phyloP scores from a whole-genome alignment of 1,284 basidiomycete species.

The Coriolopsis trogii region DNA sequence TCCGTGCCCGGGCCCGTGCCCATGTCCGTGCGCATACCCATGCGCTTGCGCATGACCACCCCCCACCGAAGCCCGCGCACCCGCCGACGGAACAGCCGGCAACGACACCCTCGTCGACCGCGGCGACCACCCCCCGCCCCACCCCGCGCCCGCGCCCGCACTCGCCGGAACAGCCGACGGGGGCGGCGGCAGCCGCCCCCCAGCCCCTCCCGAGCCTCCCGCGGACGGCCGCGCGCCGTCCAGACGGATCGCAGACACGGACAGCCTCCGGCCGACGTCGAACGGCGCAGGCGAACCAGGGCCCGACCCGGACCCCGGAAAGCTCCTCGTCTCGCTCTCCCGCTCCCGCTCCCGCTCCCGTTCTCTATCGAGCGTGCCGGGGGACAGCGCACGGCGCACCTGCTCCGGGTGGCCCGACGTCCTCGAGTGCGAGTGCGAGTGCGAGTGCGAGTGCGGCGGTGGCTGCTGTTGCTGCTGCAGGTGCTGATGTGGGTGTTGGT shows the following conservation, averaged over 20 bases:
- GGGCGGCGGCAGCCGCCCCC: slow-evolving; percentile 12
- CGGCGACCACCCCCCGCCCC: slow-evolving; percentile 13
- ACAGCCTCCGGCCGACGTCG: slow-evolving; percentile 48
- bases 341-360: slow-evolving; percentile 16
- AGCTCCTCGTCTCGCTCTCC: slow-evolving; percentile 36
- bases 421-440: neutral
- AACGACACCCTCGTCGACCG: slow-evolving; percentile 11
- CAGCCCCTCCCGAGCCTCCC: slow-evolving; percentile 1
- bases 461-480: too few species aligned
- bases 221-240: slow-evolving; percentile 36
- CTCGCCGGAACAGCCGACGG: slow-evolving; percentile 5
- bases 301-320: slow-evolving; percentile 40
- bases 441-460: neutral
- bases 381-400: slow-evolving; percentile 26
- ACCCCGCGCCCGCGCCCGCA: neutral
- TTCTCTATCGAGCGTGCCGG: slow-evolving; percentile 32
- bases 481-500: neutral
- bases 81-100: slow-evolving; percentile 8
- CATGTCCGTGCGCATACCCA: too few species aligned
- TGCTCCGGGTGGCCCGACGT: slow-evolving; percentile 23
- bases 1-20: too few species aligned
- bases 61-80: neutral
- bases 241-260: slow-evolving; percentile 50
- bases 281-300: slow-evolving; percentile 53
- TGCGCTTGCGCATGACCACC: too few species aligned